Base-by-base conservation (phyloP, 169 alveolate species). In the Cryptosporidium andersoni region DNA sequence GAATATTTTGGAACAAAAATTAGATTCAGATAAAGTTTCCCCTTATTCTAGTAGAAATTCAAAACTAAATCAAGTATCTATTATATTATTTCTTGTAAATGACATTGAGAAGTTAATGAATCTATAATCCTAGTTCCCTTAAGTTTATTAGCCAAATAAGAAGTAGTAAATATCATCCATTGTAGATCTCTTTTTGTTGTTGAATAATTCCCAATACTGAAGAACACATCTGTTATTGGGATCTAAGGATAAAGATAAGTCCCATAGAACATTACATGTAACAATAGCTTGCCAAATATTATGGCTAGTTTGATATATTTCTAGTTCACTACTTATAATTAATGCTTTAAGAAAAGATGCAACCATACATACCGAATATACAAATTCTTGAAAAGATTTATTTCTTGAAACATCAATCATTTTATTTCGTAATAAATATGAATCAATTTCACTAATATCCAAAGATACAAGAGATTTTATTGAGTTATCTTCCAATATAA, bases 281-380 rank as follows among this genome's bases (percentile, higher is more conserved):
- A 56, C 60, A 37, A 25, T 36, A 25, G 60, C 60, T 58, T 58
- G 43, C 85, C 85, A 74, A 14, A 36, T 40, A 11, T 66, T 66
- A 48, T 74, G 60, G 36, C 4, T 74, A 25, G 45, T 60, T 12
- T 74, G 85, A 8, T 34, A 16, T 6, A 7, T 42, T 45, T 45
- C 36, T 4, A 45, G 34, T 64, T 43, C 39, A 36, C 9, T 34
- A 12, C 42, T 74, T 55, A 55, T 51, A 34, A 58, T 25, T n/a
- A 74, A 7, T 8, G 85, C n/a, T 58, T 60, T 74, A 9, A 74
- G 62, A 74, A 58, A 74, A 4, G 85, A 74, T 47, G 85, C 55
- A 43, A 74, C 49, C 85, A 74, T 74, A 43, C 85, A 74, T 9
- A 55, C 60, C 39, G 55, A 43, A 43, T 74, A 74, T 42, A 68